phyloP scores from a whole-genome alignment of 2,329 filamentous ascomycete species.

The Davidsoniella neocaledoniae region DNA sequence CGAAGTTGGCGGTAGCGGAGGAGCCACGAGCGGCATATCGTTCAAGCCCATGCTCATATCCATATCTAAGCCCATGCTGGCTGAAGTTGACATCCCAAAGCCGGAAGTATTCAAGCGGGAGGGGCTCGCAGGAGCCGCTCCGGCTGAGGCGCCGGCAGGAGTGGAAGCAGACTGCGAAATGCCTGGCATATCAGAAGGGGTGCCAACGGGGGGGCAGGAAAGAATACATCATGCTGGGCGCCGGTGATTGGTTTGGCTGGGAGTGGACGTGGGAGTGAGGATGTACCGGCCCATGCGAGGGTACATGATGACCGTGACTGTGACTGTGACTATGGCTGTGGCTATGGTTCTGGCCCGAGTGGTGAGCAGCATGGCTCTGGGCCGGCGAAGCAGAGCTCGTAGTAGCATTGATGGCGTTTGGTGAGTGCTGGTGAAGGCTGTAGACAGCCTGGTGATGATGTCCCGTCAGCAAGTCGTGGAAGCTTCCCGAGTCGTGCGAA shows the following conservation, averaged over 20 bases:
- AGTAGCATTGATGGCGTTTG: too few species aligned
- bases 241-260: background rate
- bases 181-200: constrained; percentile 1
- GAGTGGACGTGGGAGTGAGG: background rate
- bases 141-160: background rate
- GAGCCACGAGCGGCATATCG: background rate
- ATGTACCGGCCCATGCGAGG: background rate
- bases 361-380: background rate
- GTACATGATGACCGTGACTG: background rate
- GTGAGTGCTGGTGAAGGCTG: background rate
- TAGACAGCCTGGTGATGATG: constrained; percentile 5
- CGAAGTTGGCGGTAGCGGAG: constrained; percentile 1
- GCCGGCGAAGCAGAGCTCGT: background rate
- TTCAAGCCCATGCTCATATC: constrained; percentile 5
- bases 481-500: constrained; percentile 4
- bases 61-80: constrained; percentile 4
- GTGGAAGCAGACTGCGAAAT: background rate
- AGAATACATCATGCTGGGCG: constrained; percentile 9
- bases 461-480: constrained; percentile 5
- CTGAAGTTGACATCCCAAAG: background rate
- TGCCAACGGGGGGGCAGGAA: constrained; percentile 2
- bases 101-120: background rate
- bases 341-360: background rate
- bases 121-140: background rate
- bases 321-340: background rate